Percentiles rank a stretch among this genome's conserved stretches.
Conservation (phyloP, 1,139 yeast species). For the Geotrichum aggregatum region DNA sequence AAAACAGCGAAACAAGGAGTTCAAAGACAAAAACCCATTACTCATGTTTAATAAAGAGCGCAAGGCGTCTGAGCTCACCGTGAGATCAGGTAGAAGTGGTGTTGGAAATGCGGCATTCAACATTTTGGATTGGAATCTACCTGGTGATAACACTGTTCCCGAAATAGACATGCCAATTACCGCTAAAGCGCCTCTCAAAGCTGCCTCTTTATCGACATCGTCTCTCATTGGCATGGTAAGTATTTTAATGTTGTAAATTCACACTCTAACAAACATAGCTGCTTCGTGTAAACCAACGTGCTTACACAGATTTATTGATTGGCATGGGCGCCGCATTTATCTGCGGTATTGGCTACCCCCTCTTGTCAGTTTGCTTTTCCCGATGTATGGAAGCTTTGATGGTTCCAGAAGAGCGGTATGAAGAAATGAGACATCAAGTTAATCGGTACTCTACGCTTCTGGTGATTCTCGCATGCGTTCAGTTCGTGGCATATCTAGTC, state of each 20-base stretch:
- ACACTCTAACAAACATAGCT: slow-evolving; percentile 19
- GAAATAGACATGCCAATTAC: slow-evolving; percentile 6
- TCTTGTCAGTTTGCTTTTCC: slow-evolving; percentile 41
- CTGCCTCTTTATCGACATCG: slow-evolving; percentile 14
- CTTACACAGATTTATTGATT: slow-evolving; percentile 31
- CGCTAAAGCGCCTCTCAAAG: not conserved
- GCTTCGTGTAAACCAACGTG: slow-evolving; percentile 30
- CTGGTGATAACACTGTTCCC: slow-evolving; percentile 13
- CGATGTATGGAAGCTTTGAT: slow-evolving; percentile 39
- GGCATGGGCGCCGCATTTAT: slow-evolving; percentile 37
- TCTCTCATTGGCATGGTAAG: slow-evolving; percentile 26
- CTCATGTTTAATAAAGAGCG: slow-evolving; percentile 19
- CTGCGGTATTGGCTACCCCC: slow-evolving; percentile 43
- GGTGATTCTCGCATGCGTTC: slow-evolving; percentile 42
- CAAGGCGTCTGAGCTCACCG: slow-evolving; percentile 10
- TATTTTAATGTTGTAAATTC: not conserved
- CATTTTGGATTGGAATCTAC: slow-evolving; percentile 16
- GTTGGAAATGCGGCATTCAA: slow-evolving; percentile 18
- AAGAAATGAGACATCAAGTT: slow-evolving; percentile 38
- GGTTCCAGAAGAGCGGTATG: slow-evolving; percentile 35
- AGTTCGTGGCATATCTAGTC: slow-evolving; percentile 34
- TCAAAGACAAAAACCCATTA: slow-evolving; percentile 16
- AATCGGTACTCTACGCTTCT: slow-evolving; percentile 40
- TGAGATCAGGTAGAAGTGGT: slow-evolving; percentile 11
- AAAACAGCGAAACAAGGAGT: slow-evolving; percentile 33